Conservation (phyloP, 192 early-diverging fungal genomes). For the Coemansia sp. region DNA sequence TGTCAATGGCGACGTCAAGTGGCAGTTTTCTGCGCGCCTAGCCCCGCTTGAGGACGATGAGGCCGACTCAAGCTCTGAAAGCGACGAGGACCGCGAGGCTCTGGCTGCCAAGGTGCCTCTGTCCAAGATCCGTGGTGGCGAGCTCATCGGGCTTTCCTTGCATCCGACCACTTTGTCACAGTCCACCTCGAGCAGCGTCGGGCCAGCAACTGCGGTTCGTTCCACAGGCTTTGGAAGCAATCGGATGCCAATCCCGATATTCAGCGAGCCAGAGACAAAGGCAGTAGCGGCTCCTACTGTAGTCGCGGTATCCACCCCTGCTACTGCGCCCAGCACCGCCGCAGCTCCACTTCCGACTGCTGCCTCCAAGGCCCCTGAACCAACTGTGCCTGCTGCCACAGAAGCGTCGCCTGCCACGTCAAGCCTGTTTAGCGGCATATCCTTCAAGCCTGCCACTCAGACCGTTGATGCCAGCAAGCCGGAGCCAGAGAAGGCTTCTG, state of each 20-base stretch:
- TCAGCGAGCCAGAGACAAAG: slow-evolving; percentile 19
- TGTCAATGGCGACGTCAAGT: slow-evolving; percentile 17
- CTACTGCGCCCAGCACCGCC: neutral
- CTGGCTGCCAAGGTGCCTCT: slow-evolving; percentile 41
- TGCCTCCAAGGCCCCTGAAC: neutral
- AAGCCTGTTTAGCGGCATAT: slow-evolving; percentile 3
- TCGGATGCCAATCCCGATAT: slow-evolving; percentile 36
- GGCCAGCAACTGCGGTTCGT: slow-evolving; percentile 9
- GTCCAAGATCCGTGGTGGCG: slow-evolving; percentile 44
- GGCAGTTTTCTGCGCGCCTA: slow-evolving; percentile 47
- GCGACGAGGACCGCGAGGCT: slow-evolving; percentile 47
- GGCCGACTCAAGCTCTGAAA: slow-evolving; percentile 22
- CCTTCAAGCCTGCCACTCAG: neutral
- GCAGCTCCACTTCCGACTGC: neutral
- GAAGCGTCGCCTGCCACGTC: neutral
- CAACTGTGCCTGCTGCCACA: neutral
- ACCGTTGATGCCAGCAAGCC: neutral
- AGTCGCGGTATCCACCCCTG: neutral
- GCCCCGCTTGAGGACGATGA: slow-evolving; percentile 22
- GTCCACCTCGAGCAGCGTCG: slow-evolving; percentile 1
- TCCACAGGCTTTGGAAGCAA: slow-evolving; percentile 48
- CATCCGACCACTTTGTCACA: slow-evolving; percentile 16
- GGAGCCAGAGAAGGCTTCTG: neutral
- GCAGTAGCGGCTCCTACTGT: neutral
- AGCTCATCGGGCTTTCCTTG: slow-evolving; percentile 45